Base-by-base conservation (phyloP, 2,329 filamentous ascomycete species). In the Incumbomyces delicatus region DNA sequence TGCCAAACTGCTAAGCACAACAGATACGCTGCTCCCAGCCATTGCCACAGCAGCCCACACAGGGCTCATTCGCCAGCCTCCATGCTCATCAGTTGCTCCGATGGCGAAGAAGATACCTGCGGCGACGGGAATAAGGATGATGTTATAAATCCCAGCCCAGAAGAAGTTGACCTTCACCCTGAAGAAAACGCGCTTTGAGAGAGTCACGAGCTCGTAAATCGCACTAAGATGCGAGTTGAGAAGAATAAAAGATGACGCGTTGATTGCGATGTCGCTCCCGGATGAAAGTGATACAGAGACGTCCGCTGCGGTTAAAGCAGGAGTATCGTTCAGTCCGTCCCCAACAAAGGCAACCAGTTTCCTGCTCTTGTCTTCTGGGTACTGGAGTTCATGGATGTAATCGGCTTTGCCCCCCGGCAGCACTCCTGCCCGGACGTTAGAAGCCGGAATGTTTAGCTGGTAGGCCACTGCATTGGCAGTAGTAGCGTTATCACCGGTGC, bases 21-120 rank as follows among this genome's bases (percentile, higher is more conserved):
- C 89, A 59, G 85, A 92, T 55, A 95, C 81, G 63, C 85, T 90
- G 64, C 88, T 95, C 63, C 89, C 65, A 18, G 90, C 90, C 90
- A 95, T 96, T 1, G 89, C 89, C 61, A 95, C 66, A 54, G 81
- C 83, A 5, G 89, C 90, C 89, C 89, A 95, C 5, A 73, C 71
- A 1, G 72, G 72, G 51, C 67, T 68, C 7, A 74, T 49, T 32
- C 69, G 60, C 66, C 68, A 72, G n/a, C n/a, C n/a, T n/a, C n/a
- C n/a, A n/a, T n/a, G n/a, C n/a, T n/a, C n/a, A n/a, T n/a, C n/a
- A n/a, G n/a, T n/a, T 40, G 18, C 16, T 10, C 37, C 43, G 53
- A 80, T 68, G 0, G 80, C 76, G 62, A 85, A 94, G 48, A 94
- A 68, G 31, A 82, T 83, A 1, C 87, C 87, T 0, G 87, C 87